phyloP scores from a whole-genome alignment of 345 rosid species.

The Eucalyptus tenuipes region DNA sequence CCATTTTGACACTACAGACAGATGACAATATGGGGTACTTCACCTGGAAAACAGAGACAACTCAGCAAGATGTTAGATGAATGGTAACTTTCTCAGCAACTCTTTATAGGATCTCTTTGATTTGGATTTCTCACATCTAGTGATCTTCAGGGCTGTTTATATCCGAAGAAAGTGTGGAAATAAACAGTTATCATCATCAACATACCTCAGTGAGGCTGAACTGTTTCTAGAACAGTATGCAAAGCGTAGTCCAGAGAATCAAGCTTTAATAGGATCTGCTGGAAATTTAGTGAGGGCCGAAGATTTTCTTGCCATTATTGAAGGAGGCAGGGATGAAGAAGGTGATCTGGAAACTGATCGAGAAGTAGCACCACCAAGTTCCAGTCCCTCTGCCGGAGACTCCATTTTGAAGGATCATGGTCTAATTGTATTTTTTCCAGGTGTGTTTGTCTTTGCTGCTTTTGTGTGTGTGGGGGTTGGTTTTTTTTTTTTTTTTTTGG shows the following conservation, averaged over 20 bases:
- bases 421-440: conserved; percentile 90
- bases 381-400: conserved; percentile 30
- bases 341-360: conserved; percentile 64
- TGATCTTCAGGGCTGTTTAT: conserved; percentile 51
- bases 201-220: conserved; percentile 85
- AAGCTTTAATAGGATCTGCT: conserved; percentile 80
- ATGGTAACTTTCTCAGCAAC: conserved; percentile 39
- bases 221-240: conserved; percentile 87
- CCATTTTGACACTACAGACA: conserved; percentile 39
- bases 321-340: conserved; percentile 72
- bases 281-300: conserved; percentile 65
- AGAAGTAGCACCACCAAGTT: conserved; percentile 31
- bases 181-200: conserved; percentile 56
- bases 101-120: background rate
- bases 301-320: conserved; percentile 79
- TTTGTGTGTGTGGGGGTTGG: background rate
- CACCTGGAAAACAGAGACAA: conserved; percentile 70
- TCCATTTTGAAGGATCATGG: conserved; percentile 60
- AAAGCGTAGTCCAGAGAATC: conserved; percentile 58
- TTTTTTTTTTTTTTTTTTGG: background rate
- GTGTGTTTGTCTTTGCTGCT: conserved; percentile 17
- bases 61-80: conserved; percentile 94
- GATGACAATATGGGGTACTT: conserved; percentile 84
- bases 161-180: conserved; percentile 61
- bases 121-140: background rate